Conservation (phyloP, 1,284 basidiomycete species). For the Leccinum pachyderme region DNA sequence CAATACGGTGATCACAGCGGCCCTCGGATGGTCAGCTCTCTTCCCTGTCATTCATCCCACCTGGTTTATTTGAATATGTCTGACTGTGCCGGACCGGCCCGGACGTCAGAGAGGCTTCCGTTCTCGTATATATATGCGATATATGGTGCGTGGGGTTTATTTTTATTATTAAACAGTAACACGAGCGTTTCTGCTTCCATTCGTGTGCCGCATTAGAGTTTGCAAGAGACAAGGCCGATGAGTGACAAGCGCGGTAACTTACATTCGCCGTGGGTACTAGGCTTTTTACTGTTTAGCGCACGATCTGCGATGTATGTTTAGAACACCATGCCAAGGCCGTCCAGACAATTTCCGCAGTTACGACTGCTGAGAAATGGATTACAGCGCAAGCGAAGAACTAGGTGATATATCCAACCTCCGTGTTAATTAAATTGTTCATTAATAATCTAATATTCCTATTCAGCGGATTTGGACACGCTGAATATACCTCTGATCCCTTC, state of each 20-base stretch:
- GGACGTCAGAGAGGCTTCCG: constrained; percentile 19
- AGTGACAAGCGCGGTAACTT: not conserved
- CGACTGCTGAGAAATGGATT: constrained; percentile 9
- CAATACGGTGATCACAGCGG: constrained; percentile 1
- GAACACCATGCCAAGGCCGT: constrained; percentile 17
- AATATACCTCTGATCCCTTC: constrained; percentile 49
- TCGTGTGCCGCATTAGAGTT: constrained; percentile 21
- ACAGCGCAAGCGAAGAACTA: constrained; percentile 2
- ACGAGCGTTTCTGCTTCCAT: constrained; percentile 20
- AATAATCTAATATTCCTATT: constrained; percentile 30
- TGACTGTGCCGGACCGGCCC: constrained; percentile 1
- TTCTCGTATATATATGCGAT: constrained; percentile 18
- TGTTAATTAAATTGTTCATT: constrained; percentile 29
- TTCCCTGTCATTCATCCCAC: not conserved
- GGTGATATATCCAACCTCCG: constrained; percentile 21
- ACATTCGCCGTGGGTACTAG: not conserved
- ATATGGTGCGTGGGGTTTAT: constrained; percentile 8
- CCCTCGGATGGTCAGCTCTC: not conserved
- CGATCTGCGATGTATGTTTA: constrained; percentile 14
- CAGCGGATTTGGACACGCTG: constrained; percentile 45
- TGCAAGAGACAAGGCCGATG: constrained; percentile 1
- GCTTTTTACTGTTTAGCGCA: constrained; percentile 14
- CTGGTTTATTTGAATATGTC: constrained; percentile 6
- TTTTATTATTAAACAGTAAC: not conserved
- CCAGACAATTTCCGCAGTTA: constrained; percentile 31